Evolutionary conservation across 164 flowering plant genomes (phyloP), one percentile per base, ranked within the genome.

Genomic region (Berberis vulgaris): DNA sequence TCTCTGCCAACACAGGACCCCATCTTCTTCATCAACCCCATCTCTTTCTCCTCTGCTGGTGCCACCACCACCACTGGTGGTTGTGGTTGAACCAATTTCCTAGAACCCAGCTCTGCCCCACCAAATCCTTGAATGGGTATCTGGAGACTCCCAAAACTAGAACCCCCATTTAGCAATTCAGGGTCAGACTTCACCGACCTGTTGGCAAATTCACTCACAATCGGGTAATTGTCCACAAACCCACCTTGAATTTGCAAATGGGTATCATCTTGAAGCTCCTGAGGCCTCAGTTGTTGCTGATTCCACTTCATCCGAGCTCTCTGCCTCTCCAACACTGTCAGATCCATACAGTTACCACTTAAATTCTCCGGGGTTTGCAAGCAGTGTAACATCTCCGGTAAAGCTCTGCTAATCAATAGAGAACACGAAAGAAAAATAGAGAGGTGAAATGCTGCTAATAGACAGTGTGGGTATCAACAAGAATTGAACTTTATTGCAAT

Each of bases 311-410:
- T 56, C 11, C 76, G 76, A 52, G 79, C 73, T 57, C 83, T 69
- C 66, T 85, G 95, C 59, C 85, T 62, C 64, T 85, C 93, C 10
- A 85, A 74, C 61, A 85, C 84, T 5, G 87, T 77, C 70, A 76
- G 56, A 61, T 82, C 86, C 58, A 75, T 44, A 52, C 77, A 61
- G 41, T 64, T 70, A 42, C 78, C 81, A 59, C 65, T 49, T 7
- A 42, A 41, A 72, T 83, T 80, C 69, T 82, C 62, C 90, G 86
- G n/a, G n/a, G 54, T 50, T 6, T 26, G 26, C 26, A 26, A 26
- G 26, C 26, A 26, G 26, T 26, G 26, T 26, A 26, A 26, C 26
- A 26, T 26, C 26, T 26, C 26, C 26, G 26, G 26, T 26, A 26
- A 26, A 26, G 26, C 26, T 26, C 26, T 26, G 26, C 26, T 26